A percentile compares a stretch with the other conserved stretches of the same genome.
phyloP scores from a whole-genome alignment of 108 stramenopile species.

The Discostella pseudostelligera region DNA sequence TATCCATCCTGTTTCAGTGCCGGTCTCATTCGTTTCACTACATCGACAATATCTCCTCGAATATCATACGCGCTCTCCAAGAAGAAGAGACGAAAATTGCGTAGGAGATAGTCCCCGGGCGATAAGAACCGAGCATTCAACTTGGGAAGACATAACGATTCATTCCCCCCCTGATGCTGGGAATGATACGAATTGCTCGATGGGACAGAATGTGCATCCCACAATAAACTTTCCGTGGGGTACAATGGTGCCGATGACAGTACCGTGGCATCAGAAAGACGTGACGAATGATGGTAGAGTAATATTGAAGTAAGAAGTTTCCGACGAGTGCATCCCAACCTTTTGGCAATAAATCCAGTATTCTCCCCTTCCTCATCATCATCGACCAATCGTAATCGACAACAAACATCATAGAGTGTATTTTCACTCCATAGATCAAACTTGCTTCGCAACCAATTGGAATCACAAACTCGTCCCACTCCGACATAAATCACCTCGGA shows the following conservation, averaged over 20 bases:
- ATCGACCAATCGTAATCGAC: slow-evolving; percentile 72
- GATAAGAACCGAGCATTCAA: slow-evolving; percentile 89
- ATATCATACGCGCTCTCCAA: slow-evolving; percentile 94
- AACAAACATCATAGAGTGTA: slow-evolving; percentile 66
- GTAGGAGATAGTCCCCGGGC: slow-evolving; percentile 85
- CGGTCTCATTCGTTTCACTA: slow-evolving; percentile 73
- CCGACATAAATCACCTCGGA: slow-evolving; percentile 61
- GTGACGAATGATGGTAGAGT: slow-evolving; percentile 61
- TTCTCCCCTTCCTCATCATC: slow-evolving; percentile 30
- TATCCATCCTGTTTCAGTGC: slow-evolving; percentile 38
- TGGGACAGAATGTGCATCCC: slow-evolving; percentile 78
- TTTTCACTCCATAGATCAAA: slow-evolving; percentile 54
- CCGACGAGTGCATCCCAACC: slow-evolving; percentile 26
- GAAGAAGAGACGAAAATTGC: slow-evolving; percentile 89
- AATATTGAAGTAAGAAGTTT: slow-evolving; percentile 60
- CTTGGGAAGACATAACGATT: slow-evolving; percentile 87
- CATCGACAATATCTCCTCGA: slow-evolving; percentile 87
- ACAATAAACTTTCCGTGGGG: slow-evolving; percentile 88
- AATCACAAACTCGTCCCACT: slow-evolving; percentile 41
- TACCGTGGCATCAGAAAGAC: slow-evolving; percentile 60
- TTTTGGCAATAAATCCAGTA: slow-evolving; percentile 15
- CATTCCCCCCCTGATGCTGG: slow-evolving; percentile 5
- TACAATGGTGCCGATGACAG: slow-evolving; percentile 79
- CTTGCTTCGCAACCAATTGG: slow-evolving; percentile 33
- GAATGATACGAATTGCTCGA: slow-evolving; percentile 43